Percentiles rank a stretch among this genome's conserved stretches.
Conservation (phyloP, 371 early-diverging fungal species). For the Rhizopus stolonifer region DNA sequence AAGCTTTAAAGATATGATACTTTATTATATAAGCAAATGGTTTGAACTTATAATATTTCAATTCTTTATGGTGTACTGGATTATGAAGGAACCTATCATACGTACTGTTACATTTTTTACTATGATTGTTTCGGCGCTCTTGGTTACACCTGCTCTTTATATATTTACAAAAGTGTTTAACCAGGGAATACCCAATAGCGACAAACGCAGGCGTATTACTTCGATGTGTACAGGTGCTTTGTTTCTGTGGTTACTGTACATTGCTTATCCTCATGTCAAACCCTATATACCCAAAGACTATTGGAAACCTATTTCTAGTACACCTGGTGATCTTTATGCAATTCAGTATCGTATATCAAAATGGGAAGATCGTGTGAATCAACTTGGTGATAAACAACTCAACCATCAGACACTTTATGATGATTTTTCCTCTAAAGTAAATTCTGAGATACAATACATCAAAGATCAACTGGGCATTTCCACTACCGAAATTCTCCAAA, state of each 20-base stretch:
- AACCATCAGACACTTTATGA: not conserved
- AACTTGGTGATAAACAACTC: not conserved
- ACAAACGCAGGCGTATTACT: not conserved
- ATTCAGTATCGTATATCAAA: not conserved
- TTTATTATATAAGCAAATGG: slow-evolving; percentile 1
- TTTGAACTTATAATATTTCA: slow-evolving; percentile 13
- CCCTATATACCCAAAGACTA: not conserved
- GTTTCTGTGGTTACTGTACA: not conserved
- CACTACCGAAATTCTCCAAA: not conserved
- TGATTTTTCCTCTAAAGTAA: not conserved
- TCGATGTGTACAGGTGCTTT: not conserved
- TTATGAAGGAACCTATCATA: slow-evolving; percentile 22
- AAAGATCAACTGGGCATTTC: not conserved
- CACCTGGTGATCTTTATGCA: not conserved
- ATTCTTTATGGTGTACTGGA: slow-evolving; percentile 26
- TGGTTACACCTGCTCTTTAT: slow-evolving; percentile 12
- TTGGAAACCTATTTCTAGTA: not conserved
- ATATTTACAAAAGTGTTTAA: not conserved
- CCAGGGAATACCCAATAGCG: not conserved
- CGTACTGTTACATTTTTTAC: slow-evolving; percentile 19
- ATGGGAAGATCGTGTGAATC: not conserved
- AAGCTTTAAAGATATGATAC: not conserved
- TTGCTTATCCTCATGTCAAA: not conserved
- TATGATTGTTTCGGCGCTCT: slow-evolving; percentile 17
- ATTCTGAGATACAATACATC: not conserved